Base-by-base conservation (phyloP, 371 early-diverging fungal species). In the Globomyces sp. region DNA sequence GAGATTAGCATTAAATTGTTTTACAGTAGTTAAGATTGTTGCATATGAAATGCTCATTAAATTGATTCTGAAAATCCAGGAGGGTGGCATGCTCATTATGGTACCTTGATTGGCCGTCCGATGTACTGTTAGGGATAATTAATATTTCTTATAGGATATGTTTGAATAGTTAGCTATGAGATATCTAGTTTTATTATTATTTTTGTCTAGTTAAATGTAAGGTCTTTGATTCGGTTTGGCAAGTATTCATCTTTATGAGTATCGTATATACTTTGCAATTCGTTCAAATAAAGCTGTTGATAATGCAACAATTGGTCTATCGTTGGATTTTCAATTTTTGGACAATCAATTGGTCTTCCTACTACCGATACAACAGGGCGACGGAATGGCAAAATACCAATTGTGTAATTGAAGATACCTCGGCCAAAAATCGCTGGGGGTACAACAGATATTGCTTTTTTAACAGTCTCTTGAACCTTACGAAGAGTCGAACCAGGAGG, bases 391-490 rank as follows among this genome's bases (percentile, higher is more conserved):
- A 81, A 34, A 13, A 75, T 57, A 1, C 75, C 76, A 41, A 68
- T 64, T 9, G 67, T 58, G 65, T 75, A 78, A 9, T 65, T 66
- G 62, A 78, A 71, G 13, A 75, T 68, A 34, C 76, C 73, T 24
- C 79, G 71, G 2, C 80, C 83, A n/a, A 73, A 68, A 45, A 77
- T 67, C 4, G 80, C 60, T 34, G 79, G 77, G 4, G 77, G 72
- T 2, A 78, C 60, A 58, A 78, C 51, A 1, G 41, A 11, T 11
- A 46, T 40, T 2, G 10, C 8, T n/a, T 61, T 61, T 24, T 49
- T 42, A 34, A 49, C 41, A 3, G 49, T 13, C 48, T 39, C 41
- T 61, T 61, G 61, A 46, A 61, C 41, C 8, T 8, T 61, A n/a
- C 41, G 8, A 11, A 61, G 6, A 49, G 45, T 24, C n/a, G 11